These are phyloP conservation scores for Buddleja alternifolia DNA, from an alignment of 257 asterid genomes.

Conservation along the genomic window DNA sequence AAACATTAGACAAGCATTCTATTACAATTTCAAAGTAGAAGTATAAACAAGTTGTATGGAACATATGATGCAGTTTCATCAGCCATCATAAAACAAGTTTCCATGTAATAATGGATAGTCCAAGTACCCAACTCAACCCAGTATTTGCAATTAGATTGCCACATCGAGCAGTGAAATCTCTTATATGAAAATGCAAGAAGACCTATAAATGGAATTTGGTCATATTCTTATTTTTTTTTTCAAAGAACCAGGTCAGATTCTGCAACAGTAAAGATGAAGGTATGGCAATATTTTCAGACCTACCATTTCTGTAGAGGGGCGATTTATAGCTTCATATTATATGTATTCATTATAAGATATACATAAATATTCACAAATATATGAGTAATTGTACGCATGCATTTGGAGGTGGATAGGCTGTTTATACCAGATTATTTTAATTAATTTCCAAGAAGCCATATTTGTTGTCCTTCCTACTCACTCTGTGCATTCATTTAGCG, in stretches of 20 bases:
- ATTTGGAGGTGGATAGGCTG: background rate
- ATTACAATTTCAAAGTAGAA: background rate
- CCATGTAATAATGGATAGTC: no score
- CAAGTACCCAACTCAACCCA: no score
- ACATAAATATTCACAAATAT: conserved; percentile 14
- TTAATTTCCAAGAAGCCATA: conserved; percentile 21
- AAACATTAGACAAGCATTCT: conserved; percentile 15
- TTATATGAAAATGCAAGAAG: conserved; percentile 14
- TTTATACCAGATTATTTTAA: conserved; percentile 12
- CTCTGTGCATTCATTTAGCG: conserved; percentile 99
- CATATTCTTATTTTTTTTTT: conserved; percentile 7
- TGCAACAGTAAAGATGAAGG: conserved; percentile 22
- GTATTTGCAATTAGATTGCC: background rate
- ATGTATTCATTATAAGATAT: conserved; percentile 12
- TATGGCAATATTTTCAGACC: conserved; percentile 20
- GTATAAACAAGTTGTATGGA: background rate
- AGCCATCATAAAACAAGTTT: background rate
- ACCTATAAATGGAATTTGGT: background rate
- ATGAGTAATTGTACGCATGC: background rate
- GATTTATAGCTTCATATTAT: no score
- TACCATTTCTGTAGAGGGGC: background rate
- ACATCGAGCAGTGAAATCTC: conserved; percentile 20
- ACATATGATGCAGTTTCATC: conserved; percentile 12
- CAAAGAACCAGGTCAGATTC: background rate
- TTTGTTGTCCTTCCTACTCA: conserved; percentile 41